phyloP scores from a whole-genome alignment of 2,329 filamentous ascomycete species.

The Diplocarpon rosae region DNA sequence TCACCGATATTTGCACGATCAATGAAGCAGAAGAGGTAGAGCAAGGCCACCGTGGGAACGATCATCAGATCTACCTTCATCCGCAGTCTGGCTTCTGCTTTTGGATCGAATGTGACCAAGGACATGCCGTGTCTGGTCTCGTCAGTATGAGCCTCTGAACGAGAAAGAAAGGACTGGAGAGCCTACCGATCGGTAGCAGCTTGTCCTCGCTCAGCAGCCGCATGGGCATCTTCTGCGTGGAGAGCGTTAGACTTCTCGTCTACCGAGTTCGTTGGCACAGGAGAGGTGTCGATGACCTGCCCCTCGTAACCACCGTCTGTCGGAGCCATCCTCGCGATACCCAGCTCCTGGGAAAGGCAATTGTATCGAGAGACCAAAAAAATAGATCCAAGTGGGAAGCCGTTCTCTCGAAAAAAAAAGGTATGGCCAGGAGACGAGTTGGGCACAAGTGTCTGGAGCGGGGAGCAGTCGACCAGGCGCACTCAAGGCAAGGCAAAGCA shows the following conservation, averaged over 20 bases:
- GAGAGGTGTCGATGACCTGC: slow-evolving; percentile 2
- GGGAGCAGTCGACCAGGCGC: too few relatives aligned
- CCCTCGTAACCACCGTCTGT: background rate
- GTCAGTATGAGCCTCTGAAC: background rate
- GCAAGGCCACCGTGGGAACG: slow-evolving; percentile 51
- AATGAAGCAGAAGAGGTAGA: slow-evolving; percentile 66
- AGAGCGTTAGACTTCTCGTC: slow-evolving; percentile 8
- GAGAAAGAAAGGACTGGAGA: background rate
- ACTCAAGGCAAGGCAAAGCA: too few relatives aligned
- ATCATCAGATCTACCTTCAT: slow-evolving; percentile 56
- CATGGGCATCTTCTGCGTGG: slow-evolving; percentile 17
- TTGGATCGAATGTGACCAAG: slow-evolving; percentile 42
- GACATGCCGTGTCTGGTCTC: slow-evolving; percentile 34
- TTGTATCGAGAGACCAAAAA: background rate
- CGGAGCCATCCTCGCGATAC: too few relatives aligned
- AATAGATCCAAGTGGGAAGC: background rate
- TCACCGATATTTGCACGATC: slow-evolving; percentile 64
- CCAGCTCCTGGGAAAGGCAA: background rate
- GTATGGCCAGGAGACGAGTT: too few relatives aligned
- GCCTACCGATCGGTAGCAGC: slow-evolving; percentile 20
- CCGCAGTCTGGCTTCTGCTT: slow-evolving; percentile 45
- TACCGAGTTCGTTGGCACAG: slow-evolving; percentile 1
- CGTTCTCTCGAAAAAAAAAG: background rate
- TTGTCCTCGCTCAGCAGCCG: slow-evolving; percentile 21
- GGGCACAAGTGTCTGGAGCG: too few relatives aligned